phyloP scores from a whole-genome alignment of 129 eudicot species.

The Saussurea involucrata region DNA sequence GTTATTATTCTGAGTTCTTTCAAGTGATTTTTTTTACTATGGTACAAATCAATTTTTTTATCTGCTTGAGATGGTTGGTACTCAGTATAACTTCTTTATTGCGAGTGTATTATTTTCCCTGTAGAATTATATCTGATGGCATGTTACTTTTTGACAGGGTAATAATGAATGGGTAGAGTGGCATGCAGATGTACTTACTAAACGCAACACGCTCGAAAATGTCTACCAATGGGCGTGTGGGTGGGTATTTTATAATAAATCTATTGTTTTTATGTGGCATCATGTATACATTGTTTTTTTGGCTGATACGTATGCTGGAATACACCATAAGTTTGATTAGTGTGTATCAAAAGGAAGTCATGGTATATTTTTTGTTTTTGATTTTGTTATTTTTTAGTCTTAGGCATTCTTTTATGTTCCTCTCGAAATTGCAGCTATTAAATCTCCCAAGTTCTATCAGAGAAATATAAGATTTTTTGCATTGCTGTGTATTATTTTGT shows the following conservation, averaged over 20 bases:
- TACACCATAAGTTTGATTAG: neutral
- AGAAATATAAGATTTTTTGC: neutral
- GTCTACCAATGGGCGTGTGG: conserved; percentile 97
- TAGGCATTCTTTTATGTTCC: too few relatives aligned
- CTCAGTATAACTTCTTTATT: neutral
- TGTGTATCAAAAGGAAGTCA: too few relatives aligned
- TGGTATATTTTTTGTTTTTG: too few relatives aligned
- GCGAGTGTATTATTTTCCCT: neutral
- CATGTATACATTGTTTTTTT: conserved; percentile 5
- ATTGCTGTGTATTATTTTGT: neutral
- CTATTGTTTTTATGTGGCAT: neutral
- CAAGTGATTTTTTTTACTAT: neutral
- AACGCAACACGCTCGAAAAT: conserved; percentile 86
- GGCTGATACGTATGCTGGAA: neutral
- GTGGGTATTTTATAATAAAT: conserved; percentile 39
- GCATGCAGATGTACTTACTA: conserved; percentile 71
- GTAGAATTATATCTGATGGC: neutral
- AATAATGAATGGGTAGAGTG: conserved; percentile 92
- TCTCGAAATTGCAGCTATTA: too few relatives aligned
- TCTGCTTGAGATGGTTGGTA: neutral
- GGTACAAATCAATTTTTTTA: neutral
- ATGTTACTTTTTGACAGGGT: conserved; percentile 46
- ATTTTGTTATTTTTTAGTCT: too few relatives aligned
- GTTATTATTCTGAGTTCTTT: neutral
- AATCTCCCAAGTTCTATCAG: neutral